Percentiles rank a stretch among this genome's conserved stretches.
phyloP scores from a whole-genome alignment of 129 eudicot species.

The Calendula officinalis region DNA sequence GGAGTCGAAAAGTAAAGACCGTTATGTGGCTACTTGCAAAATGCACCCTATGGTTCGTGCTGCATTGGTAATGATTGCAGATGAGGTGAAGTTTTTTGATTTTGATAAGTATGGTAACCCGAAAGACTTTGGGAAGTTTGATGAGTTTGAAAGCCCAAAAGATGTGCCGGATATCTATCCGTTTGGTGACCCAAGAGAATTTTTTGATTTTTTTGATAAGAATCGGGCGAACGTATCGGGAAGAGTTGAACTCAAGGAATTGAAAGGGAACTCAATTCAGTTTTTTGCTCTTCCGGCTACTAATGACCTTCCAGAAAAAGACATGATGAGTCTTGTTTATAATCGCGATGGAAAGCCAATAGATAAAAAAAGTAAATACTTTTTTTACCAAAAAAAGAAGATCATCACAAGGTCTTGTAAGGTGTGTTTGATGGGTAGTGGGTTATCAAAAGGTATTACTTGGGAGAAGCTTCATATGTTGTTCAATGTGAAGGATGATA shows the following conservation, averaged over 20 bases:
- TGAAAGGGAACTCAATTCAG: background rate
- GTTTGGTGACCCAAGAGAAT: conserved; percentile 38
- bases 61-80: conserved; percentile 33
- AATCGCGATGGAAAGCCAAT: background rate
- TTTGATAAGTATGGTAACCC: conserved; percentile 36
- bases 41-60: conserved; percentile 48
- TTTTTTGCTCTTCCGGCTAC: background rate
- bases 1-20: background rate
- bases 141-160: conserved; percentile 29
- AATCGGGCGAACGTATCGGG: fast-evolving
- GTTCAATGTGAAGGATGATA: conserved; percentile 39
- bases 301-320: background rate
- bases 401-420: conserved; percentile 26
- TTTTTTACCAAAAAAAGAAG: conserved; percentile 5
- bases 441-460: conserved; percentile 26
- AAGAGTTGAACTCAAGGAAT: background rate
- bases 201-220: conserved; percentile 15
- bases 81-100: conserved; percentile 38
- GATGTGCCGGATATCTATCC: conserved; percentile 21
- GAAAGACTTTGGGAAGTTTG: conserved; percentile 36
- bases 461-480: conserved; percentile 41
- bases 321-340: background rate
- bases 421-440: conserved; percentile 38
- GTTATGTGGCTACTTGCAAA: conserved; percentile 40
- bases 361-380: background rate